A percentile compares a stretch with the other conserved stretches of the same genome.
phyloP scores from a whole-genome alignment of 164 flowering plant species.

The Paratinospora sagittata region DNA sequence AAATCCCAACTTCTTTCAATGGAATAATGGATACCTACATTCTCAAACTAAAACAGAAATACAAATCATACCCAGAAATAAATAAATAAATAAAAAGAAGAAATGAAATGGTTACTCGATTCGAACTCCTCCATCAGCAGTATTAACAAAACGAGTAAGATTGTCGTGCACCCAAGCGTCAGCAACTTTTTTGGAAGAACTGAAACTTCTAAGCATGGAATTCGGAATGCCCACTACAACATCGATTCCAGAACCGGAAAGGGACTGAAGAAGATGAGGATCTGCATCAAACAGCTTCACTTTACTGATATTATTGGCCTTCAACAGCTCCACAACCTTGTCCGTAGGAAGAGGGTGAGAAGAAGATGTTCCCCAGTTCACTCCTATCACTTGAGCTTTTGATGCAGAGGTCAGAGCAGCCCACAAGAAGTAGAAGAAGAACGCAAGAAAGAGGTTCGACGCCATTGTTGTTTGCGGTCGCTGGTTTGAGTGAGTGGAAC shows the following conservation, averaged over 20 bases:
- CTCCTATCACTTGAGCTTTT: conserved; percentile 44
- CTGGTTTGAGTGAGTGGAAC: background rate
- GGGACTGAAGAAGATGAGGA: conserved; percentile 57
- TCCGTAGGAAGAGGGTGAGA: conserved; percentile 76
- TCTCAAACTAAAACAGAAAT: background rate
- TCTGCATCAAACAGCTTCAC: conserved; percentile 76
- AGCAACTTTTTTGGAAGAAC: conserved; percentile 63
- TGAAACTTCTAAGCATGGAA: conserved; percentile 54
- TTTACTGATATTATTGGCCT: conserved; percentile 57
- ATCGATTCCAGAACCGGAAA: conserved; percentile 53
- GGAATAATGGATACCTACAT: background rate
- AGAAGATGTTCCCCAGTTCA: conserved; percentile 88
- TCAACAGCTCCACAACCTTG: conserved; percentile 66
- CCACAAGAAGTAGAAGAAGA: no score
- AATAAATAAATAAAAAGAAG: background rate
- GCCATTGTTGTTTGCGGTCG: background rate
- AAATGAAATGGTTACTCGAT: conserved; percentile 44
- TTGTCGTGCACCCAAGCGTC: conserved; percentile 85
- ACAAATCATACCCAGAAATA: background rate
- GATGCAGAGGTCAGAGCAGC: no score
- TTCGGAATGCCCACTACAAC: conserved; percentile 82
- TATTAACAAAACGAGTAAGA: conserved; percentile 57
- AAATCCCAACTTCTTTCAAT: background rate
- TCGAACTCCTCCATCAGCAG: conserved; percentile 34
- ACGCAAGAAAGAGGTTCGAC: no score